Conservation (phyloP, 2,329 filamentous ascomycete genomes). For the Pleoardoris graminearum region DNA sequence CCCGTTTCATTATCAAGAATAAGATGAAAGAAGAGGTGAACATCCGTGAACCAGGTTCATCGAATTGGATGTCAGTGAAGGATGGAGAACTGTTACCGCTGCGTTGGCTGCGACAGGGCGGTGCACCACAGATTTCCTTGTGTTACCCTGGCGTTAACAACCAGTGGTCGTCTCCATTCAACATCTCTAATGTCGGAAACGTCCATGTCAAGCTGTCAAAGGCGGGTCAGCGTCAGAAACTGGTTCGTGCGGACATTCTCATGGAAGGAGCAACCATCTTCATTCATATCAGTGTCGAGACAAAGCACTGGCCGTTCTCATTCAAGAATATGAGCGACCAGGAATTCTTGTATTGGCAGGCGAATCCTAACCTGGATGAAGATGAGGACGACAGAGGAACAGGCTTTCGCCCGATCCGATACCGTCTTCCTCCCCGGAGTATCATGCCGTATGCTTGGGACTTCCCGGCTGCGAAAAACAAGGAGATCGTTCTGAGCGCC, state of each 20-base stretch:
- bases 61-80: conserved; percentile 77
- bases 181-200: conserved; percentile 91
- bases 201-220: conserved; percentile 93
- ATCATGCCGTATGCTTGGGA: conserved; percentile 99
- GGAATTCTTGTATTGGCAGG: conserved; percentile 96
- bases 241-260: conserved; percentile 85
- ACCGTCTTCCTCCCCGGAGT: conserved; percentile 87
- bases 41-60: conserved; percentile 88
- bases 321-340: conserved; percentile 98
- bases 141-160: conserved; percentile 95
- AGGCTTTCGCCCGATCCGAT: conserved; percentile 89
- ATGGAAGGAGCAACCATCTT: conserved; percentile 95
- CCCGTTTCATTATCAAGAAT: conserved; percentile 92
- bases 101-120: conserved; percentile 82
- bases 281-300: conserved; percentile 85
- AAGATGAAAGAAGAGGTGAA: conserved; percentile 86
- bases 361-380: conserved; percentile 88
- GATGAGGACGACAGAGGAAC: conserved; percentile 81
- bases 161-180: conserved; percentile 97
- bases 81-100: conserved; percentile 81
- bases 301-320: conserved; percentile 95
- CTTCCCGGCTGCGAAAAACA: conserved; percentile 95
- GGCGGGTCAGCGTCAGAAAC: conserved; percentile 81
- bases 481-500: conserved; percentile 82
- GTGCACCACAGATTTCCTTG: conserved; percentile 85